Evolutionary conservation across 2,329 filamentous ascomycete genomes (phyloP).

Genomic region (Fusarium subtropicale): DNA sequence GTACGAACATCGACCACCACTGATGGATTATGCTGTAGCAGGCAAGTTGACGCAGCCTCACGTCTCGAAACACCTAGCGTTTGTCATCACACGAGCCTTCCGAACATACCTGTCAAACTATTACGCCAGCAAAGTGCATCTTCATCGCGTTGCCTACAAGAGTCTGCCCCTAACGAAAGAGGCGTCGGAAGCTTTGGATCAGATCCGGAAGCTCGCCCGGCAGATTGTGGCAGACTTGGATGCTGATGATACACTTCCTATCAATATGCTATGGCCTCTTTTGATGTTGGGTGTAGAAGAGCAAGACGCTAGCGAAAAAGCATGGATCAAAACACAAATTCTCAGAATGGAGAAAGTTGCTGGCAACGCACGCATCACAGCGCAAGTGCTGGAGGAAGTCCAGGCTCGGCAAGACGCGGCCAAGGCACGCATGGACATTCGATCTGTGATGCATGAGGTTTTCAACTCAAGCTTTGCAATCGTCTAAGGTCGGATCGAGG

Average conservation of each 20-base stretch:
- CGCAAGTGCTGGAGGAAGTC: slow-evolving; percentile 59
- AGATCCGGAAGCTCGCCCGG: slow-evolving; percentile 60
- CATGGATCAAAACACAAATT: slow-evolving; percentile 64
- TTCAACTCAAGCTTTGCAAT: slow-evolving; percentile 67
- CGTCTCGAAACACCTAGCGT: slow-evolving; percentile 61
- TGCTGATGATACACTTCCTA: slow-evolving; percentile 60
- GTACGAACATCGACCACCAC: slow-evolving; percentile 62
- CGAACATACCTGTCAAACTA: slow-evolving; percentile 68
- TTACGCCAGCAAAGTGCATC: slow-evolving; percentile 66
- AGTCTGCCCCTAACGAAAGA: slow-evolving; percentile 64
- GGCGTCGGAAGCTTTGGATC: slow-evolving; percentile 59
- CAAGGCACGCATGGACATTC: slow-evolving; percentile 57
- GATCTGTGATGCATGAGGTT: slow-evolving; percentile 60
- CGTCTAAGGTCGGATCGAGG: slow-evolving; percentile 47
- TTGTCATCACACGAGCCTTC: slow-evolving; percentile 64
- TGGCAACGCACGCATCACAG: slow-evolving; percentile 58
- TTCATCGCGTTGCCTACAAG: slow-evolving; percentile 68
- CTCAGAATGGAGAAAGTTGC: slow-evolving; percentile 60
- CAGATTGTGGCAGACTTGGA: slow-evolving; percentile 57
- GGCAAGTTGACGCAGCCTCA: slow-evolving; percentile 62
- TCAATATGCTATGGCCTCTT: slow-evolving; percentile 68
- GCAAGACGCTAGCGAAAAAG: slow-evolving; percentile 59
- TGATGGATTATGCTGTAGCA: slow-evolving; percentile 67
- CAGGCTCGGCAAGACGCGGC: slow-evolving; percentile 57
- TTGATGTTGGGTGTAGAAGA: slow-evolving; percentile 68